Conservation (phyloP, 179 eudicot genomes). For the Amaranthus tricolor region DNA sequence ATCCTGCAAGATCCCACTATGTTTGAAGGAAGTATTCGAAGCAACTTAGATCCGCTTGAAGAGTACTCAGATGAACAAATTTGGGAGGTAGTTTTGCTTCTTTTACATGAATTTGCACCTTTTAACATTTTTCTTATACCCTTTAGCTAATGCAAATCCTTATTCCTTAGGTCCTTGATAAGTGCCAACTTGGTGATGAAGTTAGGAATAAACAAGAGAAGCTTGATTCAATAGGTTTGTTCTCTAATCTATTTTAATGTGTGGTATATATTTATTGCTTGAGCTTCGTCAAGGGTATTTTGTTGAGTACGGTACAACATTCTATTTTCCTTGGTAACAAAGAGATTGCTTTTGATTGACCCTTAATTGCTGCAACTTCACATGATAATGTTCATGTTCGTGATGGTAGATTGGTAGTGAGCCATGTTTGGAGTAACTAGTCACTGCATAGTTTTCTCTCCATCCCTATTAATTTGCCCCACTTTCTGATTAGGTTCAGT, state of each 20-base stretch:
- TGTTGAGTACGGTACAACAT: too few relatives aligned
- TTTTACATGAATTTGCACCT: neutral
- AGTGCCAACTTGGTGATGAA: constrained; percentile 71
- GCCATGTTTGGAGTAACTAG: too few relatives aligned
- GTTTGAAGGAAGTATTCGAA: constrained; percentile 71
- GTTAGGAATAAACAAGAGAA: constrained; percentile 62
- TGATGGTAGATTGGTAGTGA: too few relatives aligned
- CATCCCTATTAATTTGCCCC: too few relatives aligned
- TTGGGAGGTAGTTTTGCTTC: constrained; percentile 46
- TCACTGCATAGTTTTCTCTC: too few relatives aligned
- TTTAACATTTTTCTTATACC: neutral
- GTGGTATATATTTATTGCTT: too few relatives aligned
- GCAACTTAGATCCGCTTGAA: constrained; percentile 71
- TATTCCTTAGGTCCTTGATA: constrained; percentile 54
- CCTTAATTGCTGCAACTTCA: too few relatives aligned
- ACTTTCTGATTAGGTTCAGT: too few relatives aligned
- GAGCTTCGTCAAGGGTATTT: too few relatives aligned
- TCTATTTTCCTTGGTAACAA: too few relatives aligned
- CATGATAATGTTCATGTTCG: too few relatives aligned
- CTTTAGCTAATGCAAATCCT: neutral
- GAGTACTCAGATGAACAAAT: constrained; percentile 67
- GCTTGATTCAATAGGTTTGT: constrained; percentile 60
- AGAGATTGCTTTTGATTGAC: too few relatives aligned
- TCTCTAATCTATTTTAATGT: neutral
- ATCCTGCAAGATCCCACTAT: constrained; percentile 85